phyloP scores from a whole-genome alignment of 768 basidiomycete genomes.

The Mycena venus region DNA sequence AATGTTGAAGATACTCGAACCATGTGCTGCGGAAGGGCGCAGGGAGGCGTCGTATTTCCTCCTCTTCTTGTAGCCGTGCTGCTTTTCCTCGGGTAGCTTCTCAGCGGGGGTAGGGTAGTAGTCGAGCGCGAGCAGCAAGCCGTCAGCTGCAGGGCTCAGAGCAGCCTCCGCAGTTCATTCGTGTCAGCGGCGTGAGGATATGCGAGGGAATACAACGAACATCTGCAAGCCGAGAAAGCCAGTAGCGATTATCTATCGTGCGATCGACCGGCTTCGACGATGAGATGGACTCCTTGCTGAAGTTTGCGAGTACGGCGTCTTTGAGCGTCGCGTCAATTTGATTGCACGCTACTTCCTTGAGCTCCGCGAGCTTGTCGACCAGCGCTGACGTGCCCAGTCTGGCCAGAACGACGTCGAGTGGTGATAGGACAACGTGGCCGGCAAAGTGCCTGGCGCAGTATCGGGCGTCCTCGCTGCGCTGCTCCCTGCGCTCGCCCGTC shows the following conservation, averaged over 20 bases:
- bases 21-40: conserved; percentile 17
- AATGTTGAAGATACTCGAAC: conserved; percentile 16
- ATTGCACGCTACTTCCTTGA: conserved; percentile 3
- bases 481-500: conserved; percentile 3
- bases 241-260: conserved; percentile 14
- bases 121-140: conserved; percentile 17
- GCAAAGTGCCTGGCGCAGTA: conserved; percentile 1
- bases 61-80: conserved; percentile 20
- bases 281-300: conserved; percentile 4
- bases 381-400: conserved; percentile 4
- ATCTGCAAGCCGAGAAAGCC: conserved; percentile 22
- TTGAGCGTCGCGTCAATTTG: not conserved
- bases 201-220: conserved; percentile 11
- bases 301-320: not conserved
- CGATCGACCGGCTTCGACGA: conserved; percentile 2
- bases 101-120: conserved; percentile 13
- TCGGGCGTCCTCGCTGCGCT: not conserved
- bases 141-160: not conserved
- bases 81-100: conserved; percentile 10
- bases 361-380: conserved; percentile 14
- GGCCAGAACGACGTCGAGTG: conserved; percentile 13
- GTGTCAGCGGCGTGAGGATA: conserved; percentile 13
- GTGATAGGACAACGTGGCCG: not conserved
- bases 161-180: conserved; percentile 19
- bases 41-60: conserved; percentile 24